phyloP scores from a whole-genome alignment of 768 basidiomycete genomes.

The Rhodotorula babjevae region DNA sequence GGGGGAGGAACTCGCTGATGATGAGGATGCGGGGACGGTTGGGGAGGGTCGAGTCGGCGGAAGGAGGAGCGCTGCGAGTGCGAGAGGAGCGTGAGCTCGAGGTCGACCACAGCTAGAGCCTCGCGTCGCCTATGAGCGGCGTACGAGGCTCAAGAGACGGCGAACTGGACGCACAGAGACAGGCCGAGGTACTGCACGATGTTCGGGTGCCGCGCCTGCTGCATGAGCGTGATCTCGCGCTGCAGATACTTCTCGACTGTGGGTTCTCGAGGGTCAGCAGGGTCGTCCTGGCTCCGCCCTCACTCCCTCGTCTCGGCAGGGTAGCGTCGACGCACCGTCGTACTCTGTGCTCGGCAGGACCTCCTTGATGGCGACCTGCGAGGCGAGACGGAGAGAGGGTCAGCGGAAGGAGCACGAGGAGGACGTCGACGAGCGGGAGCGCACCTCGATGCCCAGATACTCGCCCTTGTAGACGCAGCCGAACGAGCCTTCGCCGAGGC shows the following conservation, averaged over 20 bases:
- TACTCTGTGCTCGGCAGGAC: constrained; percentile 86
- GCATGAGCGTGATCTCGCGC: constrained; percentile 77
- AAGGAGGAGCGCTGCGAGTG: constrained; percentile 9
- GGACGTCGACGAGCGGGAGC: background rate
- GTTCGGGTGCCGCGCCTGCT: constrained; percentile 21
- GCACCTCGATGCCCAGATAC: constrained; percentile 80
- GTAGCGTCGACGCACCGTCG: constrained; percentile 61
- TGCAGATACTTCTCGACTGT: constrained; percentile 87
- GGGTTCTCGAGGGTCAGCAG: background rate
- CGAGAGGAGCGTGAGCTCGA: background rate
- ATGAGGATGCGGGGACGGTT: constrained; percentile 76
- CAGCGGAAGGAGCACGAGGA: constrained; percentile 56
- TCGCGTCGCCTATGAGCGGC: too few species aligned
- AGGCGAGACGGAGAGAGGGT: too few species aligned
- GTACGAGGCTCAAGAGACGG: constrained; percentile 52
- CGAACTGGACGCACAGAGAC: constrained; percentile 57
- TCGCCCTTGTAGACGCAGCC: constrained; percentile 86
- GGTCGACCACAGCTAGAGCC: background rate
- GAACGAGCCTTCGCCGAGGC: constrained; percentile 81
- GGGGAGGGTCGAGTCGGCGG: constrained; percentile 40
- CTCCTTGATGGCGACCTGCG: constrained; percentile 51
- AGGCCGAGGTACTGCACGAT: constrained; percentile 82
- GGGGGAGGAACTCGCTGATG: constrained; percentile 78
- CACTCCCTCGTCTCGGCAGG: background rate
- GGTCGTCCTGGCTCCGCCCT: background rate